A percentile compares a stretch with the other conserved stretches of the same genome.
phyloP scores from a whole-genome alignment of 140 eudicot species.

The Flaveria floridana region DNA sequence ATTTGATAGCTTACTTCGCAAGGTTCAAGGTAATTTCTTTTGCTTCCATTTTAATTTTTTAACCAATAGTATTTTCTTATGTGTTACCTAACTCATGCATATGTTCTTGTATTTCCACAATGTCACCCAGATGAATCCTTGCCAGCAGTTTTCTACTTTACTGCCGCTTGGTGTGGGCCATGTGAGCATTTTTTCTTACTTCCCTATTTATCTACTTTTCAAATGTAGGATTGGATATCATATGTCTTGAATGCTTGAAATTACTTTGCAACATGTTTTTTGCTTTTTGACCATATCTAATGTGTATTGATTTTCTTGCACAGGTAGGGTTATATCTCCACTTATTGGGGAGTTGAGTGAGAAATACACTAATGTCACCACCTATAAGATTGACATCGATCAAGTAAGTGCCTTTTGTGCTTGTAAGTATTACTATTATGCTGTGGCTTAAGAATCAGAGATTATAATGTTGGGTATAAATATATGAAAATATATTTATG shows the following conservation, averaged over 20 bases:
- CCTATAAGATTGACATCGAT: constrained; percentile 92
- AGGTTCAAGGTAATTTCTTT: constrained; percentile 57
- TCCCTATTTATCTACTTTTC: constrained; percentile 1
- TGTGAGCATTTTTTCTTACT: constrained; percentile 49
- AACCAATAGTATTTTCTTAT: neutral
- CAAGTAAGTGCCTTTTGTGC: constrained; percentile 44
- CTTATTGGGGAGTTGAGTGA: constrained; percentile 70
- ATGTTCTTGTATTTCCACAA: constrained; percentile 26
- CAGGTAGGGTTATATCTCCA: constrained; percentile 83
- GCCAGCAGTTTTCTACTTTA: constrained; percentile 85
- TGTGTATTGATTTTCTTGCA: constrained; percentile 5
- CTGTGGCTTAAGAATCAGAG: neutral
- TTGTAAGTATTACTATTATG: constrained; percentile 8
- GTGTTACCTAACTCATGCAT: constrained; percentile 12
- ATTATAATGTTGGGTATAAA: constrained; percentile 3
- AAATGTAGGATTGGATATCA: constrained; percentile 1
- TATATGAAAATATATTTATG: neutral
- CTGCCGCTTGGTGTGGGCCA: constrained; percentile 98
- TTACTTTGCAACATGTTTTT: neutral
- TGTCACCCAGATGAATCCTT: constrained; percentile 71
- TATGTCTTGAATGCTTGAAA: neutral
- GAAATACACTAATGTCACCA: constrained; percentile 69
- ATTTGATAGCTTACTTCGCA: constrained; percentile 63
- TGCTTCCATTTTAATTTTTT: neutral
- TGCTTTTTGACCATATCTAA: constrained; percentile 11